Base-by-base conservation (phyloP, 129 eudicot genomes). In the Escallonia herrerae region DNA sequence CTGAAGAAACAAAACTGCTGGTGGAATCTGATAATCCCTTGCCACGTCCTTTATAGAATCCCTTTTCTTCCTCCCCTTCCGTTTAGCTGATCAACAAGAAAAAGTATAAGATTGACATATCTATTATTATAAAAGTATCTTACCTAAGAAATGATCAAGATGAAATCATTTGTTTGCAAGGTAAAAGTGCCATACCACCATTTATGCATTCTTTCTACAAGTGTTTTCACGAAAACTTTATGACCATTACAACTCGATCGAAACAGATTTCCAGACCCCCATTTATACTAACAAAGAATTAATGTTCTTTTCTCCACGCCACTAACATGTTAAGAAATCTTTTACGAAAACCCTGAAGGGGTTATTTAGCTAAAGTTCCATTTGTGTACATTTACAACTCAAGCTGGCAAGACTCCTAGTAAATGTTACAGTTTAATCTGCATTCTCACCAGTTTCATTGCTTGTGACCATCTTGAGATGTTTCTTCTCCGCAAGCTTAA, bases 401-500 rank as follows among this genome's bases (percentile, higher is more conserved):
- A 15, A 43, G 13, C 66, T 57, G 59, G 48, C 6, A 37, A 43
- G 2, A 3, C 48, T 42, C 39, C 64, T 43, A 33, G 65, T 37
- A 52, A n/a, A n/a, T n/a, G n/a, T n/a, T n/a, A 64, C 12, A 44
- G 48, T 63, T 5, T 8, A 41, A 55, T 45, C n/a, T 40, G 71
- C 15, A 73, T 45, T 67, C 89, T 84, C 70, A 87, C 97, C 78
- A 15, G 80, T 76, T 33, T 91, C 96, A 60, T 60, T 68, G 77
- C 72, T 76, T 15, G 84, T 67, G 65, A 81, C 68, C 84, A 74
- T 78, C 69, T 82, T 83, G 69, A 83, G 77, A 69, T 91, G 98
- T 37, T 88, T 69, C 72, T 88, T 91, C 80, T 91, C 98, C 6
- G 95, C 95, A 72, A 91, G 98, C 74, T 88, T 91, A 67, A 88